Evolutionary conservation across 2,329 filamentous ascomycete species (phyloP), one percentile per base, ranked within the genome.

Genomic region (Pseudopyrenochaeta lycopersici): DNA sequence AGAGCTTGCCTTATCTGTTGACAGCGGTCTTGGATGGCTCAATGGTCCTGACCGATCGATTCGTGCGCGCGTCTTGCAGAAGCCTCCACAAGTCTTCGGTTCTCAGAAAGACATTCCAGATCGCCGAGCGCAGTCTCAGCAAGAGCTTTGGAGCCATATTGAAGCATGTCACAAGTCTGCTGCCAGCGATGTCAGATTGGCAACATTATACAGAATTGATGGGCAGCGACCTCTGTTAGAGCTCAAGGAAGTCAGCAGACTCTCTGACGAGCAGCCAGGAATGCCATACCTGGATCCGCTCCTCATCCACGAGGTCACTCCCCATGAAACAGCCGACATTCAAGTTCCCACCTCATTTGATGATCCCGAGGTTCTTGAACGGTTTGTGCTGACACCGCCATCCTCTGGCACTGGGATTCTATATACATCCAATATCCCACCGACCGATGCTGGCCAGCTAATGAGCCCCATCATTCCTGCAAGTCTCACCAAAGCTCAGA

Each of bases 1-100:
- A 31, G 86, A 90, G 55, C 79, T 91, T n/a, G 88, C 85, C 0
- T 73, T 91, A 3, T 89, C 85, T 15, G 81, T 90, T 35, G 86
- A 90, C 65, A 87, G 83, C 50, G 88, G 88, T 9, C 78, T 90
- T 32, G 89, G 89, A 10, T 90, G 87, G 80, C 79, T 91, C 10
- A 77, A 78, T 41, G 87, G 88, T 0, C 85, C 87, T 1, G 87
- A 90, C 67, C 74, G 80, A 15, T 83, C 81, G 0, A 75, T 81
- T 33, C 72, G 78, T 17, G 81, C 81, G 40, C 76, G 77, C 5
- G 76, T 83, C 17, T 76, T 82, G 41, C 74, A 78, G 15, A 76
- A 76, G 1, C 72, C 71, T 17, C 70, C 75, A 23, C 58, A 68
- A 7, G 77, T 86, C 1, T 85, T 86, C 64, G 81, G 81, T 10